phyloP scores from a whole-genome alignment of 169 alveolate genomes.

The Babesia bovis region DNA sequence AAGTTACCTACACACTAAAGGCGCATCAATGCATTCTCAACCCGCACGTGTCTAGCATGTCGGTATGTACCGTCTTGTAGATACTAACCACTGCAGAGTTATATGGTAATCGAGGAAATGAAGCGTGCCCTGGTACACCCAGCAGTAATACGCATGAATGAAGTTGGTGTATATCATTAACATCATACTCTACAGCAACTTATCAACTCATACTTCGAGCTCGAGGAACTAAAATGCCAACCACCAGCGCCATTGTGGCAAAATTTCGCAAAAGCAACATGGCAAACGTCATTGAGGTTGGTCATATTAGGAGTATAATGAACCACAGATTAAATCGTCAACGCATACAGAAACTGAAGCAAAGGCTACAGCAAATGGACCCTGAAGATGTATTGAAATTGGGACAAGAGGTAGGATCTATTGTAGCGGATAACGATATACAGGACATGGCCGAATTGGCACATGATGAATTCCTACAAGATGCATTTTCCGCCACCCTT shows the following conservation, averaged over 20 bases:
- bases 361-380: slow-evolving; percentile 30
- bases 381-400: slow-evolving; percentile 49
- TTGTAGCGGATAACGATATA: too few relatives aligned
- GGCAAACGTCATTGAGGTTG: slow-evolving; percentile 71
- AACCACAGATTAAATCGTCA: slow-evolving; percentile 48
- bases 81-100: slow-evolving; percentile 62
- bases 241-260: slow-evolving; percentile 76
- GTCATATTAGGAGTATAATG: not conserved
- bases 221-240: slow-evolving; percentile 75
- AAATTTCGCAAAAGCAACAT: slow-evolving; percentile 67
- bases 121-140: slow-evolving; percentile 79
- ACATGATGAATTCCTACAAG: slow-evolving; percentile 54
- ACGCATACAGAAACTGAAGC: slow-evolving; percentile 20
- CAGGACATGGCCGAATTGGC: slow-evolving; percentile 60
- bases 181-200: slow-evolving; percentile 34
- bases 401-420: slow-evolving; percentile 26
- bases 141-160: slow-evolving; percentile 76
- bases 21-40: slow-evolving; percentile 72
- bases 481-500: slow-evolving; percentile 41
- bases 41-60: slow-evolving; percentile 70
- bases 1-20: slow-evolving; percentile 80
- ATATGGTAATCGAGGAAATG: slow-evolving; percentile 83
- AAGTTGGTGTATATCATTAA: slow-evolving; percentile 12
- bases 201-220: slow-evolving; percentile 77
- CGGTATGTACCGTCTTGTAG: slow-evolving; percentile 35